Base-by-base conservation (phyloP, 2,329 filamentous ascomycete genomes). In the Hypocrella siamensis region DNA sequence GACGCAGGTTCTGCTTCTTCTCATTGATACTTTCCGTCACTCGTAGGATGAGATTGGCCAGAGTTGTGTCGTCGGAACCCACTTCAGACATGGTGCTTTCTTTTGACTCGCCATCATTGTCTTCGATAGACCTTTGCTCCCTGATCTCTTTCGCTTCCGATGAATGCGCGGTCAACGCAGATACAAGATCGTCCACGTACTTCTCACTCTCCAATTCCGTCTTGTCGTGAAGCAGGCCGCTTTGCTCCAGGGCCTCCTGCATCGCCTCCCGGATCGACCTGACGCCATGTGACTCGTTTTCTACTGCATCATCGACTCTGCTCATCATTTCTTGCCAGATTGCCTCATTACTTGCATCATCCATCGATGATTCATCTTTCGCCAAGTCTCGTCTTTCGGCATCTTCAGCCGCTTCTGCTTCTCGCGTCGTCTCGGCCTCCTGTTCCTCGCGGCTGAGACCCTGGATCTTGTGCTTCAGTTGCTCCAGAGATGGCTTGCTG, bases 401-500 rank as follows among this genome's bases (percentile, higher is more conserved):
- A 24, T 33, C 32, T 9, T 44, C 35, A 28, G 40, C 36, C 29
- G 30, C 31, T 17, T 38, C 33, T 22, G 39, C 40, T 16, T 39
- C 39, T 16, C 32, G 28, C 2, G 28, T 30, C 3, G 38, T 34
- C 24, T 48, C 40, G 4, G 33, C 38, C 22, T 54, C 50, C 4
- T 38, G 40, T 28, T 52, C 50, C 14, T 46, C 39, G 26, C 53
- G 46, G 2, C 52, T 51, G 3, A 75, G 42, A 7, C 65, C 71
- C 27, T 75, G 57, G 12, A 83, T 65, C 11, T 63, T 54, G 25
- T 61, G 63, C 50, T 92, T 79, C 41, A 82, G 82, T 10, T 68
- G 68, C 30, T 79, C 73, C 16, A 85, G 67, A 21, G 70, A 67
- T 14, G 62, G 69, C 39, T 72, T 70, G 35, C 70, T 75, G 11